Evolutionary conservation across 306 rosid species (phyloP), one percentile per base, ranked within the genome.

Genomic region (Rosa chinensis): DNA sequence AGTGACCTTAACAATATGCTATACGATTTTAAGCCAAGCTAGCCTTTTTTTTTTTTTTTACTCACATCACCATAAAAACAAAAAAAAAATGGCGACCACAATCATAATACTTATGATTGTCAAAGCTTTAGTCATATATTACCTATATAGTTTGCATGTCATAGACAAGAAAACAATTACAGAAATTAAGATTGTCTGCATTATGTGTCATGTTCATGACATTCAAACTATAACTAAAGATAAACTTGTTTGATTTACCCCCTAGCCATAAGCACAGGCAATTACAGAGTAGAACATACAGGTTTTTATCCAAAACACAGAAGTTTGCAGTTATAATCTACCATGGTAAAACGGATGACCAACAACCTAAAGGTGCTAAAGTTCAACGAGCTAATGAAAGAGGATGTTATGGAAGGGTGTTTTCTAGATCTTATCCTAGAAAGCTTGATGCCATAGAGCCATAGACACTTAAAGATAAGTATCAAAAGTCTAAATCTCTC

Each of bases 381-480:
- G 56, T 43, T 59, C 44, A 5, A 75, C 6, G 28, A 75, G 78
- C 43, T 4, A 1, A 32, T 17, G 7, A 64, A 69, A 21, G 10
- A 37, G 68, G n/a, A 58, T 37, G 35, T 5, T 7, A 53, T 59
- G 39, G 43, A 64, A 64, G 42, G 56, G 52, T 37, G 8, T 35
- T 45, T 71, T 70, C 32, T 13, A 72, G 72, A 58, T 74, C 68
- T 43, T 74, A 48, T 78, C 75, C 74, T 62, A 81, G 53, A 12
- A 39, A 17, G 69, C 44, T 40, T 25, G 82, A 78, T 43, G 52
- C 50, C 45, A 40, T 63, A 78, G 80, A 62, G 42, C 35, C 47
- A 17, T 28, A 62, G 23, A 18, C 74, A 74, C 80, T 69, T 37
- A 64, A 76, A 78, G 62, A 55, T 66, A 80, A 43, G 77, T 42